A percentile compares a stretch with the other conserved stretches of the same genome.
Evolutionary conservation across 768 basidiomycete genomes (phyloP).

Genomic region (Kwoniella heveanensis): DNA sequence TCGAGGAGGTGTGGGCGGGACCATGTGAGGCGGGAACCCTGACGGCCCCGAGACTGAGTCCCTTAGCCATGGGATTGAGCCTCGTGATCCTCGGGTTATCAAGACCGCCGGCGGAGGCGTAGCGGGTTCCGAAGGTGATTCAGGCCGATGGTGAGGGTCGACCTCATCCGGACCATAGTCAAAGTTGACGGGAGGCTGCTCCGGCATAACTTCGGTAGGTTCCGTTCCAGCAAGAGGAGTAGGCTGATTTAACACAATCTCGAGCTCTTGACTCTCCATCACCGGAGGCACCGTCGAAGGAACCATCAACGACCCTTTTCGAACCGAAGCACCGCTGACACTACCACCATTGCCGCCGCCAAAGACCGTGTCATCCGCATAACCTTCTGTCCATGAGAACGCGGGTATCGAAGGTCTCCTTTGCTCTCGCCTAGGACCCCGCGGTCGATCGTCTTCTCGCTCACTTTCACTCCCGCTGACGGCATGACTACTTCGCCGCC

Average conservation of each 20-base stretch:
- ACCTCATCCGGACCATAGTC: conserved; percentile 16
- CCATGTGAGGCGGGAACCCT: not conserved
- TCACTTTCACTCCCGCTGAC: conserved; percentile 13
- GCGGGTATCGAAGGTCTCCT: conserved; percentile 19
- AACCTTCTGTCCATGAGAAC: conserved; percentile 41
- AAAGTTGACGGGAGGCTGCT: conserved; percentile 2
- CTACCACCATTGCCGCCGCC: conserved; percentile 3
- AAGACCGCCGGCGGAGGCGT: not conserved
- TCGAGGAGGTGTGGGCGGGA: conserved; percentile 7
- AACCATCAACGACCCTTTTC: conserved; percentile 8
- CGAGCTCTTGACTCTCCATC: conserved; percentile 14
- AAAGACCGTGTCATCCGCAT: conserved; percentile 17
- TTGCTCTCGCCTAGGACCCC: not conserved
- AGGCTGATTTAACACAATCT: conserved; percentile 23
- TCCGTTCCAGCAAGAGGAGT: conserved; percentile 12
- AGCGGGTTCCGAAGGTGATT: conserved; percentile 3
- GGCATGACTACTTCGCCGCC: conserved; percentile 16
- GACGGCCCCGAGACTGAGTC: conserved; percentile 8
- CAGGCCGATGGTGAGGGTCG: conserved; percentile 14
- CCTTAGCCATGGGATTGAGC: conserved; percentile 12
- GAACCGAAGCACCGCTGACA: conserved; percentile 4
- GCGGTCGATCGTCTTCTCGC: conserved; percentile 1
- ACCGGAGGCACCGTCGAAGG: conserved; percentile 11
- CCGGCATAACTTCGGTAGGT: conserved; percentile 11
- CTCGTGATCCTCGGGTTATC: conserved; percentile 2